Conservation (phyloP, 352 stramenopile species). For the Thraustochytrium sp. region DNA sequence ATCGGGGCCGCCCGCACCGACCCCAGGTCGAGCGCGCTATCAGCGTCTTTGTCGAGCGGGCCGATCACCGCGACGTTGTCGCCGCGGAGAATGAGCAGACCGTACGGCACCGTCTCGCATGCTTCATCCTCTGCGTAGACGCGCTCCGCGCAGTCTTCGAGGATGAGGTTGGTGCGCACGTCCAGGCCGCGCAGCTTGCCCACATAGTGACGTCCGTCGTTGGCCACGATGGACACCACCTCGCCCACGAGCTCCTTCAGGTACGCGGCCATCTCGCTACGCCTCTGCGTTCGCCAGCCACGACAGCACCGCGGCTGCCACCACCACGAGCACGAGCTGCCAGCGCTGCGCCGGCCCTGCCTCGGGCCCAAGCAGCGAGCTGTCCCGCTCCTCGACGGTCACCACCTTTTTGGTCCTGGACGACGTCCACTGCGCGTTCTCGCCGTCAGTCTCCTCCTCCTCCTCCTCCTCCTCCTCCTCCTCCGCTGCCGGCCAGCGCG, state of each 20-base stretch:
- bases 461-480: neutral
- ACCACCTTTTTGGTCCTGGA: neutral
- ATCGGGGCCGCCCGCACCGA: conserved; percentile 73
- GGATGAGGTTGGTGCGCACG: conserved; percentile 82
- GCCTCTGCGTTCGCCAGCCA: neutral
- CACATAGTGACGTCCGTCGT: conserved; percentile 87
- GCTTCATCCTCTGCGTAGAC: conserved; percentile 80
- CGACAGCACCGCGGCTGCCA: neutral
- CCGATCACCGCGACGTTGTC: conserved; percentile 83
- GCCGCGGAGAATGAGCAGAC: conserved; percentile 84
- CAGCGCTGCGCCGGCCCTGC: neutral
- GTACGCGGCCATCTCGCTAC: neutral
- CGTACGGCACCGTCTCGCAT: conserved; percentile 74
- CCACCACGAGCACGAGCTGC: neutral
- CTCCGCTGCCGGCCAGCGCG: neutral
- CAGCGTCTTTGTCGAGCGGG: conserved; percentile 71
- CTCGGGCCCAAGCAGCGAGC: neutral
- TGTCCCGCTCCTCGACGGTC: neutral
- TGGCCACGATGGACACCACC: conserved; percentile 80
- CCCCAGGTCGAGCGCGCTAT: conserved; percentile 78
- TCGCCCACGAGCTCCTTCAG: neutral
- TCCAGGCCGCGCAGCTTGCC: conserved; percentile 83
- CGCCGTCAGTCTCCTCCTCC: neutral
- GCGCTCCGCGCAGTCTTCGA: conserved; percentile 85
- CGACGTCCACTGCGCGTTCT: neutral